Conservation (phyloP, 2,329 filamentous ascomycete genomes). For the Seiridium cupressi region DNA sequence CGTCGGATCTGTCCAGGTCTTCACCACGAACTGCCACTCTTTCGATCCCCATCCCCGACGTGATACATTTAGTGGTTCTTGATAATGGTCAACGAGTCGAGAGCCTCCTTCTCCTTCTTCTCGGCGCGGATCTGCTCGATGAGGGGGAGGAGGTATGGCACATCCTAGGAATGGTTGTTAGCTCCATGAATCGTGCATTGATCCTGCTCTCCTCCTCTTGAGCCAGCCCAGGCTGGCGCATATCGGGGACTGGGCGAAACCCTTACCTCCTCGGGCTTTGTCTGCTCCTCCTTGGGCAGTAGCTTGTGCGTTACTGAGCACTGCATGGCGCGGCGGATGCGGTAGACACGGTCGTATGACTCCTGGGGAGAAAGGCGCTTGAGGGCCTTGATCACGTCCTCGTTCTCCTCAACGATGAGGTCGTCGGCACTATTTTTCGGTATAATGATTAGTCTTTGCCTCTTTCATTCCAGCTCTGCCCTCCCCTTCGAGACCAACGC, state of each 20-base stretch:
- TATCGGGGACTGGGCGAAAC: background rate
- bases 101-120: slow-evolving; percentile 49
- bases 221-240: too few species aligned
- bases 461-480: background rate
- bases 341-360: slow-evolving; percentile 95
- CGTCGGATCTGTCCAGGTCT: background rate
- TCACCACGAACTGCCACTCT: background rate
- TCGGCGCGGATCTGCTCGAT: slow-evolving; percentile 49
- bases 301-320: slow-evolving; percentile 63
- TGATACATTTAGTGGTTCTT: slow-evolving; percentile 20
- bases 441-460: background rate
- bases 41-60: slow-evolving; percentile 1
- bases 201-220: too few species aligned
- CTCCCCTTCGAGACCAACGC: too few species aligned
- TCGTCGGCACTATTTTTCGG: slow-evolving; percentile 75
- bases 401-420: slow-evolving; percentile 89
- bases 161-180: slow-evolving; percentile 36
- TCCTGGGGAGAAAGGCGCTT: slow-evolving; percentile 88
- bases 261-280: slow-evolving; percentile 52
- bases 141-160: slow-evolving; percentile 49
- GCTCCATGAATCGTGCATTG: background rate
- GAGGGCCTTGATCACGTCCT: slow-evolving; percentile 80
- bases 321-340: slow-evolving; percentile 92
- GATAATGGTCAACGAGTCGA: slow-evolving; percentile 27
- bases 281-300: slow-evolving; percentile 61